Evolutionary conservation across 495 filamentous ascomycete species (phyloP).

Genomic region (Articulospora tetracladia): DNA sequence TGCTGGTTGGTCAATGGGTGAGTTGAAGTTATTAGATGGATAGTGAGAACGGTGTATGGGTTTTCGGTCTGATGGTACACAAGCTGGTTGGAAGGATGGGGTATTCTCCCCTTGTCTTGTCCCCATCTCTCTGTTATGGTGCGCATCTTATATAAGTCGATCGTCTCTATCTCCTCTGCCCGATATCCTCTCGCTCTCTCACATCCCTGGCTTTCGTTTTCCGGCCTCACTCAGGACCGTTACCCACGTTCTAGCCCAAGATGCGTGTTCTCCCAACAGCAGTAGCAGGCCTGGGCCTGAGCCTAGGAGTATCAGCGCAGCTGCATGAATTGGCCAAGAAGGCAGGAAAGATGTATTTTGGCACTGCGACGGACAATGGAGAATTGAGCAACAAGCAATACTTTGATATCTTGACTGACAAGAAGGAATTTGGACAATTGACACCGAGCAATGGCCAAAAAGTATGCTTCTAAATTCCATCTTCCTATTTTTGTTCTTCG

Average conservation of each 20-base stretch:
- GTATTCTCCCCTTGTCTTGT: too few relatives aligned
- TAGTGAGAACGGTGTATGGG: too few relatives aligned
- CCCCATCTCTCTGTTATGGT: too few relatives aligned
- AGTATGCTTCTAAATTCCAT: neutral
- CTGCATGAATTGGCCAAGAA: conserved; percentile 35
- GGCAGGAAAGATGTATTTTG: conserved; percentile 44
- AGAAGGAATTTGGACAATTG: conserved; percentile 46
- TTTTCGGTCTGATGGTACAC: too few relatives aligned
- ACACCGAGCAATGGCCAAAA: conserved; percentile 50
- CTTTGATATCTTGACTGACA: conserved; percentile 30
- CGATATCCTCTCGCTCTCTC: neutral
- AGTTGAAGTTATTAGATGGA: too few relatives aligned
- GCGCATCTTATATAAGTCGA: neutral
- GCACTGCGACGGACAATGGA: conserved; percentile 44
- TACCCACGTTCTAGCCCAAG: neutral
- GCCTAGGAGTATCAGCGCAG: conserved; percentile 19
- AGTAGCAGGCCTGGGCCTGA: neutral
- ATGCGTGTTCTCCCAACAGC: conserved; percentile 11
- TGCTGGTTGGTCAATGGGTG: too few relatives aligned
- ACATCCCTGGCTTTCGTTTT: neutral
- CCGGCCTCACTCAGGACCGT: neutral
- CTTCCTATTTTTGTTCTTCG: neutral
- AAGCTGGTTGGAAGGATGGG: too few relatives aligned
- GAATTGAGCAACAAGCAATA: conserved; percentile 34
- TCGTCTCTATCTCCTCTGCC: neutral